Conservation (phyloP, 2,329 filamentous ascomycete genomes). For the Phaeomoniella chlamydospora region DNA sequence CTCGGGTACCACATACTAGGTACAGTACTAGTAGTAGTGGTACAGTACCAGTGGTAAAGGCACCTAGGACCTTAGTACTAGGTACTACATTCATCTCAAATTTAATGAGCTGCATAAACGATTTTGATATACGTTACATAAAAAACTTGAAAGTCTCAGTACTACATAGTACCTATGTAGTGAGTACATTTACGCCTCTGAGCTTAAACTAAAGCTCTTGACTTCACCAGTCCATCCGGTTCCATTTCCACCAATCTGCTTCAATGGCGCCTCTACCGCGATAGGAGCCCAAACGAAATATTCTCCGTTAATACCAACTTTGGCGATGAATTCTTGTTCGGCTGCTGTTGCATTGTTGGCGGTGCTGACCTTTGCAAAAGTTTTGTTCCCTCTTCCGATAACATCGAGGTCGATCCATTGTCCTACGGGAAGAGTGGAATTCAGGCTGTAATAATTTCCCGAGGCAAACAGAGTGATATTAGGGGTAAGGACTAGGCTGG, state of each 20-base stretch:
- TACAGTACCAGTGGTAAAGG: too few species aligned
- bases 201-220: background rate
- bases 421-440: constrained; percentile 23
- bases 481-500: constrained; percentile 19
- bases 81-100: too few species aligned
- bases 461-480: constrained; percentile 23
- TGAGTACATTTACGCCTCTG: background rate
- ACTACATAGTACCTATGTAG: too few species aligned
- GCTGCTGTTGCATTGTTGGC: too few species aligned
- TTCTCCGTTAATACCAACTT: constrained; percentile 27
- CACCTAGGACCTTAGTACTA: too few species aligned
- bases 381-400: constrained; percentile 20
- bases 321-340: constrained; percentile 26
- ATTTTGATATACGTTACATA: too few species aligned
- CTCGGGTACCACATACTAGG: too few species aligned
- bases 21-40: too few species aligned
- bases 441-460: constrained; percentile 23
- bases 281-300: constrained; percentile 27
- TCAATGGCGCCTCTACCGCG: constrained; percentile 30
- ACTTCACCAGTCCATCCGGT: background rate
- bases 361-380: constrained; percentile 11
- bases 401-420: constrained; percentile 21
- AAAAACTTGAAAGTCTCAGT: too few species aligned
- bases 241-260: constrained; percentile 19
- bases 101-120: too few species aligned